Evolutionary conservation across 805 yeast genomes (phyloP).

Genomic region (Wickerhamomyces xylosicus): DNA sequence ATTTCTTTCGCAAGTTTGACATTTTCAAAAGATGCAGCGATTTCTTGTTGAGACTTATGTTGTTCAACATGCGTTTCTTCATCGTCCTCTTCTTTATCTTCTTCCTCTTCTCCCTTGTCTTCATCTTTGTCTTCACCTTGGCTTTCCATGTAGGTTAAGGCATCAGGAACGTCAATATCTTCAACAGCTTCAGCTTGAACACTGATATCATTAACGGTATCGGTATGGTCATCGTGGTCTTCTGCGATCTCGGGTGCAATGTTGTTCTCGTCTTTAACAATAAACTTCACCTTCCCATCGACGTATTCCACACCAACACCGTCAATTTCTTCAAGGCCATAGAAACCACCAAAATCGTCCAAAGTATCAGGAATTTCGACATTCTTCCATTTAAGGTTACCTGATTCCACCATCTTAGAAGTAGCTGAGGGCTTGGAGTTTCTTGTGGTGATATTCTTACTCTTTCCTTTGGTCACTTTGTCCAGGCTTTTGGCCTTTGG

Average conservation of each 20-base stretch:
- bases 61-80: constrained; percentile 11
- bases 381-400: constrained; percentile 61
- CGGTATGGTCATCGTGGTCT: constrained; percentile 13
- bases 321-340: constrained; percentile 88
- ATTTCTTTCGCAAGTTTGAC: constrained; percentile 26
- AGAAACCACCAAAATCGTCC: constrained; percentile 84
- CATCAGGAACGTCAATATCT: constrained; percentile 3
- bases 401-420: constrained; percentile 30
- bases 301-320: constrained; percentile 79
- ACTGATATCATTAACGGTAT: constrained; percentile 16
- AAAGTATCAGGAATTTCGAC: constrained; percentile 77
- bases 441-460: too few relatives aligned
- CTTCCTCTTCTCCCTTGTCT: constrained; percentile 11
- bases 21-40: constrained; percentile 21
- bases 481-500: too few relatives aligned
- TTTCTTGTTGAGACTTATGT: constrained; percentile 1
- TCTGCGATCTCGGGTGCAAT: too few relatives aligned
- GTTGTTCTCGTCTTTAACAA: constrained; percentile 26
- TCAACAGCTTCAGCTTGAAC: constrained; percentile 13
- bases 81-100: constrained; percentile 12
- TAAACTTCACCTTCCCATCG: constrained; percentile 56
- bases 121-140: constrained; percentile 15
- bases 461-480: too few relatives aligned
- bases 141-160: constrained; percentile 6
- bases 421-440: not conserved